Conservation (phyloP, 2,329 filamentous ascomycete species). For the Clarireedia monteithiana region DNA sequence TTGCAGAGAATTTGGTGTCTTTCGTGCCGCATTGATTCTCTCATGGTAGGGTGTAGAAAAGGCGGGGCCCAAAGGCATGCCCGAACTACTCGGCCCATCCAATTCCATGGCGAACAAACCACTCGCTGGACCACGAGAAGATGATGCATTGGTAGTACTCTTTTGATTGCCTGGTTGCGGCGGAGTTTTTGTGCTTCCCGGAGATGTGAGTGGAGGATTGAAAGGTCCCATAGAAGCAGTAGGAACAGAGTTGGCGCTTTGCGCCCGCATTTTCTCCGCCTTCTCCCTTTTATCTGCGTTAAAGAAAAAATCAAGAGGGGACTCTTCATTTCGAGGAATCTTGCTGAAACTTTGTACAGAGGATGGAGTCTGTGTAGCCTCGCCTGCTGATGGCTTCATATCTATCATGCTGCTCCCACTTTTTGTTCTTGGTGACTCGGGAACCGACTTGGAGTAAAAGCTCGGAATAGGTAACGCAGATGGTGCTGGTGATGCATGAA, state of each 20-base stretch:
- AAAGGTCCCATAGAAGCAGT: constrained; percentile 37
- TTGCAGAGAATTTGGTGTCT: constrained; percentile 11
- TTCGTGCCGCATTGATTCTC: constrained; percentile 48
- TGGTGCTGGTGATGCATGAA: constrained; percentile 88
- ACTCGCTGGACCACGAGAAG: constrained; percentile 39
- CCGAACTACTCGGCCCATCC: constrained; percentile 46
- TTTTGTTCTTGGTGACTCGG: constrained; percentile 48
- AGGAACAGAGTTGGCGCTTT: constrained; percentile 44
- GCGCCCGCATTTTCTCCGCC: constrained; percentile 60
- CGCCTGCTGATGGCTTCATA: constrained; percentile 30
- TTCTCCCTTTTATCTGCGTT: constrained; percentile 76
- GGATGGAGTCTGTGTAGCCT: constrained; percentile 32
- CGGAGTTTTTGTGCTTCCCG: constrained; percentile 30
- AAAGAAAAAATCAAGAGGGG: constrained; percentile 86
- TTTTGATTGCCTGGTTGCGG: constrained; percentile 25
- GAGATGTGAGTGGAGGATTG: constrained; percentile 42
- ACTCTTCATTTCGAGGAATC: constrained; percentile 52
- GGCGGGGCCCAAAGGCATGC: constrained; percentile 51
- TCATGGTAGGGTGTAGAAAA: constrained; percentile 61
- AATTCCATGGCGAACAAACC: constrained; percentile 63
- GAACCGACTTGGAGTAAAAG: constrained; percentile 71
- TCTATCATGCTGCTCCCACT: constrained; percentile 37
- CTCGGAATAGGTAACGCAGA: constrained; percentile 86
- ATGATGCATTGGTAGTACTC: constrained; percentile 33
- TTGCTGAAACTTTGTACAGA: constrained; percentile 45